Conservation (phyloP, 1,139 yeast species). For the Zygosaccharomyces sapae region DNA sequence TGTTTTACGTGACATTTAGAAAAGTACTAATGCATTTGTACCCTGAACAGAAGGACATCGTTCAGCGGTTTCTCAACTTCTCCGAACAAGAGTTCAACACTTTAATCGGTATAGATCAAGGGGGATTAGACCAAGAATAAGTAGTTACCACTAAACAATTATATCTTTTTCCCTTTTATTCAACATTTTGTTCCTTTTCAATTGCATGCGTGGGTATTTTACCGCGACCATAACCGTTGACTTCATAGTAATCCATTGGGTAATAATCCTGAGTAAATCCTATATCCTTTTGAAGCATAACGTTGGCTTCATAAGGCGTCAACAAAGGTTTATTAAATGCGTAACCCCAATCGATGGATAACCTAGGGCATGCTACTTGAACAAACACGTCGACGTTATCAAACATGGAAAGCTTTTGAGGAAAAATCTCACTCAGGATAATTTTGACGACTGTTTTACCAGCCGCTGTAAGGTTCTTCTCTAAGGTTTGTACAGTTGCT, state of each 20-base stretch:
- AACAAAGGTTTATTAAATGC: slow-evolving; percentile 88
- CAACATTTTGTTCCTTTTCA: background rate
- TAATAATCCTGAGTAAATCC: slow-evolving; percentile 65
- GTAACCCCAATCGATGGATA: slow-evolving; percentile 98
- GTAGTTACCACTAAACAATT: background rate
- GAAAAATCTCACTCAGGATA: slow-evolving; percentile 87
- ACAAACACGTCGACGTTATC: slow-evolving; percentile 92
- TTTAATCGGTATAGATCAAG: slow-evolving; percentile 54
- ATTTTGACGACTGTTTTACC: slow-evolving; percentile 77
- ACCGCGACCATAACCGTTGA: slow-evolving; percentile 93
- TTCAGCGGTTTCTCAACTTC: slow-evolving; percentile 31
- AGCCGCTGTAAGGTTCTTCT: slow-evolving; percentile 45
- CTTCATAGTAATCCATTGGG: slow-evolving; percentile 94
- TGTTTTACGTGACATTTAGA: slow-evolving; percentile 53
- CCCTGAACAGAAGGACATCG: slow-evolving; percentile 32
- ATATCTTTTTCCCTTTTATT: background rate
- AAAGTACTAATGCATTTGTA: slow-evolving; percentile 39
- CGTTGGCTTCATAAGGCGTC: slow-evolving; percentile 97
- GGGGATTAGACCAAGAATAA: background rate
- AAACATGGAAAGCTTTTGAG: slow-evolving; percentile 88
- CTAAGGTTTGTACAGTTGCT: slow-evolving; percentile 63
- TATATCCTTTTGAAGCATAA: slow-evolving; percentile 67
- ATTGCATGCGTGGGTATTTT: slow-evolving; percentile 48
- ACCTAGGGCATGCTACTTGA: slow-evolving; percentile 95
- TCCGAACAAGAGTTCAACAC: slow-evolving; percentile 56